A percentile compares a stretch with the other conserved stretches of the same genome.
These are phyloP conservation scores for Solanum okadae DNA, from an alignment of 257 asterid species.

Conservation along the genomic window DNA sequence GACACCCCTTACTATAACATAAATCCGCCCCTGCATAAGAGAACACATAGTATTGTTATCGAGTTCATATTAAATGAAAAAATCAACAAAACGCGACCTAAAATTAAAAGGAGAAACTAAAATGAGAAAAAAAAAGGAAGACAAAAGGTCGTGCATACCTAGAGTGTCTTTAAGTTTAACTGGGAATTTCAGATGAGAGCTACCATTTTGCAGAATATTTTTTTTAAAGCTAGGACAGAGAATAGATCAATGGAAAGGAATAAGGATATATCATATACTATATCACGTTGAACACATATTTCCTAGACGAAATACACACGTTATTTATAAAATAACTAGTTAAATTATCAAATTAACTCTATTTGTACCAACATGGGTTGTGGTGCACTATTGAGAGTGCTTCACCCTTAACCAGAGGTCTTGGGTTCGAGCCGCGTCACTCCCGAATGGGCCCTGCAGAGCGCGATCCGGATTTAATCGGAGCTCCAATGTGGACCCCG, in stretches of 20 bases:
- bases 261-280: too few relatives aligned
- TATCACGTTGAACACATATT: neutral
- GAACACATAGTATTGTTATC: neutral
- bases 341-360: neutral
- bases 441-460: too few relatives aligned
- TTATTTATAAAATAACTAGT: too few relatives aligned
- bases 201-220: neutral
- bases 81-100: neutral
- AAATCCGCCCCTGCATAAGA: neutral
- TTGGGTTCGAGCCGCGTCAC: too few relatives aligned
- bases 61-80: neutral
- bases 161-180: neutral
- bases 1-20: too few relatives aligned
- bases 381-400: too few relatives aligned
- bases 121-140: neutral
- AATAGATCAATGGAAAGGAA: neutral
- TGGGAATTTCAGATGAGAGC: neutral
- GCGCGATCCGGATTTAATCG: too few relatives aligned
- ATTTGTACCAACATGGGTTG: neutral
- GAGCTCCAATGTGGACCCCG: too few relatives aligned
- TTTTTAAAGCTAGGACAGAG: neutral
- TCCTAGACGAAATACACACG: too few relatives aligned
- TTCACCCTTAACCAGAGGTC: too few relatives aligned
- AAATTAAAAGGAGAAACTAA: neutral
- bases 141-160: neutral